A percentile compares a stretch with the other conserved stretches of the same genome.
These are phyloP conservation scores for Begonia masoniana DNA, from an alignment of 306 rosid genomes.

Conservation along the genomic window DNA sequence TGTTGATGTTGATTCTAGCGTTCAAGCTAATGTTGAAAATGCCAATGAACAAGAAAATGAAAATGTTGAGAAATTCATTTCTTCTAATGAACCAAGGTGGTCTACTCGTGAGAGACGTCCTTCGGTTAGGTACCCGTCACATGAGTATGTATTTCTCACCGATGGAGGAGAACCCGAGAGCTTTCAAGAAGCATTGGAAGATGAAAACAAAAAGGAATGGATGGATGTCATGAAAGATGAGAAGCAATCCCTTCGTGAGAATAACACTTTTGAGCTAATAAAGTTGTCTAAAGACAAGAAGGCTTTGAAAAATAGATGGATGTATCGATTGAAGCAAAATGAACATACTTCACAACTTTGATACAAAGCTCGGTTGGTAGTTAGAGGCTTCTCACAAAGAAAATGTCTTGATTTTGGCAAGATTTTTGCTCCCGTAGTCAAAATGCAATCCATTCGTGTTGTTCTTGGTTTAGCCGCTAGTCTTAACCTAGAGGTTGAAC, in stretches of 20 bases:
- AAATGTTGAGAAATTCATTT: too few species aligned
- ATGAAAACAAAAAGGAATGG: background rate
- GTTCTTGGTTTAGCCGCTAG: background rate
- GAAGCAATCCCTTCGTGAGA: background rate
- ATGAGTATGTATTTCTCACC: background rate
- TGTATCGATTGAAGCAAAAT: slow-evolving; percentile 5
- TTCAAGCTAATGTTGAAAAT: too few species aligned
- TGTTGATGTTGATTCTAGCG: too few species aligned
- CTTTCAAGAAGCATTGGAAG: background rate
- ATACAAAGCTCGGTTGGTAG: background rate
- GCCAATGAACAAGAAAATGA: too few species aligned
- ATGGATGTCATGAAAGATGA: slow-evolving; percentile 9
- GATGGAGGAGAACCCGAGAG: background rate
- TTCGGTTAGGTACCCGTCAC: background rate
- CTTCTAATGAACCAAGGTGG: too few species aligned
- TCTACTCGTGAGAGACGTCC: background rate
- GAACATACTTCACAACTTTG: background rate
- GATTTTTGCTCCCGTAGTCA: background rate
- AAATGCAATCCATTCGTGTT: background rate
- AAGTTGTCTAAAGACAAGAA: slow-evolving; percentile 1
- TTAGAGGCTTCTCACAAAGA: background rate
- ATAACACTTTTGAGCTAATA: slow-evolving; percentile 4
- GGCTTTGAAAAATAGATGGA: slow-evolving; percentile 5
- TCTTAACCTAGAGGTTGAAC: background rate
- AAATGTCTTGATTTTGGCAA: background rate